A percentile compares a stretch with the other conserved stretches of the same genome.
Conservation (phyloP, 73 alveolate genomes). For the Blepharisma japonicum region DNA sequence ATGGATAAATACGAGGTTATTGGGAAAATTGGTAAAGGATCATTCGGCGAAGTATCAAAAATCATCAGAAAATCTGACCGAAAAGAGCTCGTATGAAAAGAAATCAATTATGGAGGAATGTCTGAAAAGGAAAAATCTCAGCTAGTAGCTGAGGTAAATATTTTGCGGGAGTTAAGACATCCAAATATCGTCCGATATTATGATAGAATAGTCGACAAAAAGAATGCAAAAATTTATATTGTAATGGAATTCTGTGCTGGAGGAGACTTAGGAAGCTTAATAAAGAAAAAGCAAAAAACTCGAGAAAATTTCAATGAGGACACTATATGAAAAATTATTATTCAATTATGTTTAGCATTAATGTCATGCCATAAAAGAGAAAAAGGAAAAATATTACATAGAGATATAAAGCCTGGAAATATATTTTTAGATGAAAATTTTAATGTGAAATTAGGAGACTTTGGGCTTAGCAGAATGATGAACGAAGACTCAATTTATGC, state of each 20-base stretch:
- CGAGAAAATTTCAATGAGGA: slow-evolving; percentile 82
- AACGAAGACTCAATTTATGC: slow-evolving; percentile 83
- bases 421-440: slow-evolving; percentile 75
- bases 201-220: slow-evolving; percentile 89
- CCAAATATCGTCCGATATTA: slow-evolving; percentile 81
- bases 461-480: slow-evolving; percentile 87
- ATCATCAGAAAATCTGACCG: slow-evolving; percentile 75
- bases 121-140: slow-evolving; percentile 82
- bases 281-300: slow-evolving; percentile 63
- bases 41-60: slow-evolving; percentile 85
- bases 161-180: slow-evolving; percentile 77
- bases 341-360: slow-evolving; percentile 82
- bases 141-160: slow-evolving; percentile 88
- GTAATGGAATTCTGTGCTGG: slow-evolving; percentile 97
- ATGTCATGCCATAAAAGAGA: slow-evolving; percentile 82
- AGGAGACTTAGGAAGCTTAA: slow-evolving; percentile 90
- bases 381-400: slow-evolving; percentile 79
- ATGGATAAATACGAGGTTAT: slow-evolving; percentile 90
- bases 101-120: slow-evolving; percentile 85
- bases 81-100: slow-evolving; percentile 84
- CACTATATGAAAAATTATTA: slow-evolving; percentile 85
- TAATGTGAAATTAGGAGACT: slow-evolving; percentile 90
- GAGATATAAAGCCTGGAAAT: slow-evolving; percentile 91
- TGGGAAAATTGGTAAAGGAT: slow-evolving; percentile 86
- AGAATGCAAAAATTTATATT: slow-evolving; percentile 73